Evolutionary conservation across 768 basidiomycete species (phyloP).

Genomic region (Mycena rebaudengoi): DNA sequence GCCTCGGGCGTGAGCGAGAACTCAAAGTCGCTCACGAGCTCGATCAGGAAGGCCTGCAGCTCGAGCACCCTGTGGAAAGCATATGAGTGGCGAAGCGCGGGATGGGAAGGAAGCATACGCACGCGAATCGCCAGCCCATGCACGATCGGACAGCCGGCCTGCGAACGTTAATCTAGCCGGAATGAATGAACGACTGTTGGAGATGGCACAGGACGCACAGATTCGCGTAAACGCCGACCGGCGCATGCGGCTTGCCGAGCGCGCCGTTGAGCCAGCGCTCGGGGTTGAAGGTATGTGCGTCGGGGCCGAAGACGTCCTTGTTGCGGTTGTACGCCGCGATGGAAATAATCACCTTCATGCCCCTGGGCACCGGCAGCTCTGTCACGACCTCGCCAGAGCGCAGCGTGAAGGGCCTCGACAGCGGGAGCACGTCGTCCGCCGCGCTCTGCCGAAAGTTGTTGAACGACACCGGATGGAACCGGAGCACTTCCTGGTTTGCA

Average conservation of each 20-base stretch:
- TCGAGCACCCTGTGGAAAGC: constrained; percentile 49
- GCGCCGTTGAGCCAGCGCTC: constrained; percentile 47
- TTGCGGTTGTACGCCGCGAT: constrained; percentile 56
- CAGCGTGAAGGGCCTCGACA: constrained; percentile 22
- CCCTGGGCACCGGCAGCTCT: constrained; percentile 60
- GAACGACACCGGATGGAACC: constrained; percentile 37
- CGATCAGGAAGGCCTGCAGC: constrained; percentile 66
- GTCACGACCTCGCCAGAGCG: constrained; percentile 37
- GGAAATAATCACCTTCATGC: constrained; percentile 57
- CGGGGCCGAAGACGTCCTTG: constrained; percentile 49
- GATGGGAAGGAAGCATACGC: not conserved
- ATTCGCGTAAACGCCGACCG: constrained; percentile 42
- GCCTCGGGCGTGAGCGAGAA: constrained; percentile 51
- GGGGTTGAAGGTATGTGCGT: constrained; percentile 50
- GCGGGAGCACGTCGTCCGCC: constrained; percentile 64
- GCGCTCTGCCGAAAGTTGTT: constrained; percentile 45
- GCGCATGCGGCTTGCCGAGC: constrained; percentile 34
- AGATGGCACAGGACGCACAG: constrained; percentile 34
- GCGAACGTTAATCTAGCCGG: constrained; percentile 33
- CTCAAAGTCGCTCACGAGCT: constrained; percentile 62
- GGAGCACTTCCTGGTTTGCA: constrained; percentile 40
- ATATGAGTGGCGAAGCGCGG: not conserved
- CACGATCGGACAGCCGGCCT: constrained; percentile 34
- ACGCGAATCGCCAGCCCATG: constrained; percentile 42
- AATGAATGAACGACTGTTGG: not conserved